Percentiles rank a stretch among this genome's conserved stretches.
Conservation (phyloP, 352 stramenopile genomes). For the Plasmopara viticola region DNA sequence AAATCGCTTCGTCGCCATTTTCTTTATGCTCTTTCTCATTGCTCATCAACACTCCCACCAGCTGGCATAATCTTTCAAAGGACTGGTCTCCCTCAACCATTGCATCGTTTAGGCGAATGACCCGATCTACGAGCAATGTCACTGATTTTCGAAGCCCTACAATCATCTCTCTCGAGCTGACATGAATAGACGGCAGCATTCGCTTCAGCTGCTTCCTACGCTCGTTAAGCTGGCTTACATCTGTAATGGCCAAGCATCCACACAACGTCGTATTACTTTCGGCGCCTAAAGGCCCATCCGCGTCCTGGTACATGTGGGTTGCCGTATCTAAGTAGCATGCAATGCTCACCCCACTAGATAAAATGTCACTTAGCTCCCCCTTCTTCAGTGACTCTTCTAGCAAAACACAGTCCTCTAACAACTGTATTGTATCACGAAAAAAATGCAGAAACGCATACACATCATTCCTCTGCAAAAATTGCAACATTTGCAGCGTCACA, state of each 20-base stretch:
- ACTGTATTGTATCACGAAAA: conserved; percentile 44
- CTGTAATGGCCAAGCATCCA: conserved; percentile 36
- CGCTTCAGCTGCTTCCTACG: conserved; percentile 41
- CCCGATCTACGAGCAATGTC: conserved; percentile 21
- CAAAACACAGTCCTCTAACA: conserved; percentile 52
- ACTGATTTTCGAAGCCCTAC: conserved; percentile 34
- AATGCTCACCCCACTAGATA: conserved; percentile 25
- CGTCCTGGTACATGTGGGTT: conserved; percentile 59
- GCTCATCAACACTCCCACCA: conserved; percentile 31
- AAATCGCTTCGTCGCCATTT: not conserved
- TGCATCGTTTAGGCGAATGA: conserved; percentile 28
- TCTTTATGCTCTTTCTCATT: conserved; percentile 29
- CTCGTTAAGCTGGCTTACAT: conserved; percentile 22
- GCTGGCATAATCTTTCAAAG: conserved; percentile 31
- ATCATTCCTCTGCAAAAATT: conserved; percentile 50
- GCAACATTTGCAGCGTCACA: conserved; percentile 46
- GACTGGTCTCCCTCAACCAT: conserved; percentile 28
- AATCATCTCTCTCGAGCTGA: conserved; percentile 32
- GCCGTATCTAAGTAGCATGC: conserved; percentile 49
- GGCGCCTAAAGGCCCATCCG: conserved; percentile 39
- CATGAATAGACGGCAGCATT: conserved; percentile 40
- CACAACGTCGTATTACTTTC: conserved; percentile 32
- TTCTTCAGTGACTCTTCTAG: conserved; percentile 41
- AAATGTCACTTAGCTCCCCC: conserved; percentile 16
- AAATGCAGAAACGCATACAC: conserved; percentile 59